phyloP scores from a whole-genome alignment of 2,329 filamentous ascomycete species.

The Paracorniculantispora psalliotae region DNA sequence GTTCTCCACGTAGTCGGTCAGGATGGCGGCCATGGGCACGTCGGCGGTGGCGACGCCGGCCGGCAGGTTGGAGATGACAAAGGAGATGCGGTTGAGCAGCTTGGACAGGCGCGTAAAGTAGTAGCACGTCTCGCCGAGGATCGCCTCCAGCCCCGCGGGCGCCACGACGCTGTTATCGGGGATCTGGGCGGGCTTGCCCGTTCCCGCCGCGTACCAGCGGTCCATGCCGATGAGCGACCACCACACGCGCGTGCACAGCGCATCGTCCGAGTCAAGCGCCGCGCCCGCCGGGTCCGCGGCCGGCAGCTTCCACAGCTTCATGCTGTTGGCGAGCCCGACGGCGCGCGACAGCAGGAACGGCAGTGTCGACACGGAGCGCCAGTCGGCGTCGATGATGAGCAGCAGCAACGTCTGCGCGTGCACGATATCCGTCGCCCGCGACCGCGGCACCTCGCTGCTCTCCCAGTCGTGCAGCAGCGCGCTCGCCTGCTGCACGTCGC shows the following conservation, averaged over 20 bases:
- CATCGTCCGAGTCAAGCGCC: constrained; percentile 56
- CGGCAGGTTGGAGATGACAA: constrained; percentile 33
- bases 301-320: constrained; percentile 49
- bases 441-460: constrained; percentile 33
- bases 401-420: constrained; percentile 64
- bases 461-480: constrained; percentile 50
- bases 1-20: constrained; percentile 46
- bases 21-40: constrained; percentile 28
- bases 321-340: constrained; percentile 59
- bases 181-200: constrained; percentile 57
- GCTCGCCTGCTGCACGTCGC: constrained; percentile 41
- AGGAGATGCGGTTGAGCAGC: constrained; percentile 42
- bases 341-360: constrained; percentile 57
- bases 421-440: constrained; percentile 43
- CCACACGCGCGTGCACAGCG: constrained; percentile 61
- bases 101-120: constrained; percentile 58
- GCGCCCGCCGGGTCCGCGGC: constrained; percentile 45
- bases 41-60: constrained; percentile 31
- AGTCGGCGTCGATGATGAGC: constrained; percentile 60
- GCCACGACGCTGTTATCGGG: constrained; percentile 58
- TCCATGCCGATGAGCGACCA: constrained; percentile 69
- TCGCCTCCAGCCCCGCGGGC: constrained; percentile 50
- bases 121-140: constrained; percentile 60
- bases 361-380: constrained; percentile 41
- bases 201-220: constrained; percentile 67